phyloP scores from a whole-genome alignment of 257 asterid genomes.

The Paulownia fortunei region DNA sequence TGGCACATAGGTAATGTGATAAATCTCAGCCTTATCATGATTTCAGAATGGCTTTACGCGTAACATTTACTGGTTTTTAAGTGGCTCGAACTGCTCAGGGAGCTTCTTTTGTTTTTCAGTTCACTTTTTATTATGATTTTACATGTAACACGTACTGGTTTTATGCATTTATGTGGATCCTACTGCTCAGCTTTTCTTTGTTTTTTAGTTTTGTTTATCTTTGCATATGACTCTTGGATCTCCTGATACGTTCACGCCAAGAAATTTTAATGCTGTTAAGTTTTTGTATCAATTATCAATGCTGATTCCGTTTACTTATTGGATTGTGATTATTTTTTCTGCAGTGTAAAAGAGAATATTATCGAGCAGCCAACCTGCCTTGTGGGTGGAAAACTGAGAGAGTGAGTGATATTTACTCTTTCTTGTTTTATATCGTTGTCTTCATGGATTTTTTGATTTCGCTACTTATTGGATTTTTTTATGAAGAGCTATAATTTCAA shows the following conservation, averaged over 20 bases:
- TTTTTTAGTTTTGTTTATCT: slow-evolving; percentile 17
- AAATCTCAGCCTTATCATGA: slow-evolving; percentile 24
- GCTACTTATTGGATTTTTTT: neutral
- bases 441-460: neutral
- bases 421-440: slow-evolving; percentile 3
- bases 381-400: slow-evolving; percentile 92
- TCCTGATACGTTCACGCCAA: slow-evolving; percentile 14
- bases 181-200: slow-evolving; percentile 7
- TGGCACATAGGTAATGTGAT: slow-evolving; percentile 94
- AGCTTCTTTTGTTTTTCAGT: slow-evolving; percentile 10
- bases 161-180: slow-evolving; percentile 27
- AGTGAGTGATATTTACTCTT: slow-evolving; percentile 60
- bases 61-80: neutral
- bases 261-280: neutral
- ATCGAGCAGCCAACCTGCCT: slow-evolving; percentile 79
- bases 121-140: slow-evolving; percentile 22
- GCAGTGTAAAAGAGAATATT: slow-evolving; percentile 88
- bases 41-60: slow-evolving; percentile 18
- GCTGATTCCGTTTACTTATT: slow-evolving; percentile 24
- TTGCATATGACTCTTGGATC: slow-evolving; percentile 7
- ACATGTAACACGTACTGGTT: neutral
- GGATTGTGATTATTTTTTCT: slow-evolving; percentile 31
- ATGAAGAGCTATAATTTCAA: slow-evolving; percentile 15
- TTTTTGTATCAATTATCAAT: neutral
- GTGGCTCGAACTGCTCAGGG: slow-evolving; percentile 27